Conservation (phyloP, 495 filamentous ascomycete species). For the Neurospora africana region DNA sequence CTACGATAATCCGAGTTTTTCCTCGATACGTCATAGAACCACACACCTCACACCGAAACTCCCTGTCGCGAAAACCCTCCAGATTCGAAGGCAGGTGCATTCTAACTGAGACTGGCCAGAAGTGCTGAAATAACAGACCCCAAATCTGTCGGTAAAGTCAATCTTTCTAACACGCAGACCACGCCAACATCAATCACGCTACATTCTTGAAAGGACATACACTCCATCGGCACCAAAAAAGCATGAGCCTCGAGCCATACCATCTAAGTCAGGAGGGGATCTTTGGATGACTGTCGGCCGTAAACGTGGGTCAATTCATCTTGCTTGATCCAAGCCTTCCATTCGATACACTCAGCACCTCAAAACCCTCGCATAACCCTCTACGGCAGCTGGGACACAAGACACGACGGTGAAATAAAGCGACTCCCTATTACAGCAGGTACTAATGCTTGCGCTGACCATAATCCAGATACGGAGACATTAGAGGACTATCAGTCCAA, state of each 20-base stretch:
- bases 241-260: not conserved
- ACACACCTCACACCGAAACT: not conserved
- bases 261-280: not conserved
- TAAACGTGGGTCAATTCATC: not conserved
- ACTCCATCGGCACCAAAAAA: too few species aligned
- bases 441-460: not conserved
- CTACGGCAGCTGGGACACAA: not conserved
- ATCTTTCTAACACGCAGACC: not conserved
- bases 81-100: not conserved
- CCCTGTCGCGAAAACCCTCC: not conserved
- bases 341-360: not conserved
- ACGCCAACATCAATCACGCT: too few species aligned
- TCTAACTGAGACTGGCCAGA: not conserved
- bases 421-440: not conserved
- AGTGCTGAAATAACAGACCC: not conserved
- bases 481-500: not conserved
- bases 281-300: not conserved
- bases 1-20: not conserved
- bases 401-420: not conserved
- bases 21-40: not conserved
- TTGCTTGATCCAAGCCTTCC: not conserved
- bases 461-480: not conserved
- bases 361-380: not conserved
- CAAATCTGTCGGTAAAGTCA: not conserved
- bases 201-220: too few species aligned